Evolutionary conservation across 169 alveolate genomes (phyloP).

Genomic region (Eimeria maxima): DNA sequence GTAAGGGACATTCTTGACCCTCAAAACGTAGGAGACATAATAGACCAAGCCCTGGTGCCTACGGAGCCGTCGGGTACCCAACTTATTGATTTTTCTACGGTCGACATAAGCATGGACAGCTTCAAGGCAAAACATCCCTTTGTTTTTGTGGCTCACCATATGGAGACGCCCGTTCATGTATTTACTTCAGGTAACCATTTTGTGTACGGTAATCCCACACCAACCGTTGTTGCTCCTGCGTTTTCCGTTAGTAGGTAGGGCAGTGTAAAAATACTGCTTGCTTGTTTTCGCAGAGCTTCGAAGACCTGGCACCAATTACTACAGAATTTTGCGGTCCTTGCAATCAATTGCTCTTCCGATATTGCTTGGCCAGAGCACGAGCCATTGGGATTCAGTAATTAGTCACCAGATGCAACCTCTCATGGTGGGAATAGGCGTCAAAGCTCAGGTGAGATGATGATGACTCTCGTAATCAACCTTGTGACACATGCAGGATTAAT

Average conservation of each 20-base stretch:
- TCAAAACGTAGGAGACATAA: slow-evolving; percentile 23
- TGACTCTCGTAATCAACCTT: neutral
- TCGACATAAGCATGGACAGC: neutral
- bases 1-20: slow-evolving; percentile 26
- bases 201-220: neutral
- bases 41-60: slow-evolving; percentile 65
- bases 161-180: slow-evolving; percentile 41
- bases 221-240: neutral
- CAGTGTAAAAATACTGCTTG: neutral
- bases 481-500: neutral
- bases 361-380: neutral
- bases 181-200: slow-evolving; percentile 30
- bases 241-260: neutral
- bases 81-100: slow-evolving; percentile 58
- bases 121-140: slow-evolving; percentile 35
- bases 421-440: neutral
- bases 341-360: slow-evolving; percentile 61
- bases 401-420: slow-evolving; percentile 17
- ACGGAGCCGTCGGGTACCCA: slow-evolving; percentile 25
- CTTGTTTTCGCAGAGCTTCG: slow-evolving; percentile 45
- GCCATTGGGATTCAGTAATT: slow-evolving; percentile 45
- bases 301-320: slow-evolving; percentile 46
- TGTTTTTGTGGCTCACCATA: slow-evolving; percentile 8
- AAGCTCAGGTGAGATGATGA: slow-evolving; percentile 10
- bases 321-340: neutral